phyloP scores from a whole-genome alignment of 1,139 yeast species.

The Protomyces inouyei region DNA sequence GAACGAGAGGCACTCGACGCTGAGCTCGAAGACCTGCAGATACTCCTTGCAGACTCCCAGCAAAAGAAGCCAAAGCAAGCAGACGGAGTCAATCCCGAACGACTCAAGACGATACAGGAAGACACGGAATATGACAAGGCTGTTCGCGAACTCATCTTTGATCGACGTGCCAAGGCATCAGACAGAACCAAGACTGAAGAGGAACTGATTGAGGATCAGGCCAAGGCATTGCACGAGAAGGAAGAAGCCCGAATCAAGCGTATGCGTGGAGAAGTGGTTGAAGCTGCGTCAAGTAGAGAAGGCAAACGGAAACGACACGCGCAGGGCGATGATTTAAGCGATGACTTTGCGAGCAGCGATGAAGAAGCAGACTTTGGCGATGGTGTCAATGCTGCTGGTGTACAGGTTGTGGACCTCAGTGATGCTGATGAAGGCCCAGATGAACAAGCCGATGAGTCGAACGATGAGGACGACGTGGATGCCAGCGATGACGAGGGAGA shows the following conservation, averaged over 20 bases:
- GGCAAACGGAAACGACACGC: constrained; percentile 25
- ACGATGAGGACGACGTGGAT: constrained; percentile 15
- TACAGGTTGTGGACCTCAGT: constrained; percentile 7
- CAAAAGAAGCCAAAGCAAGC: constrained; percentile 31
- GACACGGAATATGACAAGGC: constrained; percentile 66
- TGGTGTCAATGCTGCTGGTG: constrained; percentile 20
- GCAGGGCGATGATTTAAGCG: constrained; percentile 39
- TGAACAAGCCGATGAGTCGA: constrained; percentile 34
- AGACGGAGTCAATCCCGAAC: constrained; percentile 36
- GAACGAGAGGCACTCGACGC: constrained; percentile 72
- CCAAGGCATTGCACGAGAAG: constrained; percentile 59
- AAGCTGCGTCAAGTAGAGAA: constrained; percentile 54
- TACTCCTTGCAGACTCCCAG: constrained; percentile 34
- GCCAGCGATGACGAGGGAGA: not conserved
- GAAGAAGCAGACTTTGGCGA: constrained; percentile 23
- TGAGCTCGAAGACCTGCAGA: constrained; percentile 58
- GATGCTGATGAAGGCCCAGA: constrained; percentile 19
- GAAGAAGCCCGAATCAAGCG: constrained; percentile 74
- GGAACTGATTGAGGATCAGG: constrained; percentile 62
- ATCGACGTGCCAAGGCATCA: constrained; percentile 90
- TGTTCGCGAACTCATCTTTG: constrained; percentile 75
- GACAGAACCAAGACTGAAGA: constrained; percentile 91
- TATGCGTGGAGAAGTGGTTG: constrained; percentile 78
- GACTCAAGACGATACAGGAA: constrained; percentile 36
- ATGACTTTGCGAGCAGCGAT: constrained; percentile 41